Evolutionary conservation across 768 basidiomycete species (phyloP).

Genomic region (Kondoa malvinella): DNA sequence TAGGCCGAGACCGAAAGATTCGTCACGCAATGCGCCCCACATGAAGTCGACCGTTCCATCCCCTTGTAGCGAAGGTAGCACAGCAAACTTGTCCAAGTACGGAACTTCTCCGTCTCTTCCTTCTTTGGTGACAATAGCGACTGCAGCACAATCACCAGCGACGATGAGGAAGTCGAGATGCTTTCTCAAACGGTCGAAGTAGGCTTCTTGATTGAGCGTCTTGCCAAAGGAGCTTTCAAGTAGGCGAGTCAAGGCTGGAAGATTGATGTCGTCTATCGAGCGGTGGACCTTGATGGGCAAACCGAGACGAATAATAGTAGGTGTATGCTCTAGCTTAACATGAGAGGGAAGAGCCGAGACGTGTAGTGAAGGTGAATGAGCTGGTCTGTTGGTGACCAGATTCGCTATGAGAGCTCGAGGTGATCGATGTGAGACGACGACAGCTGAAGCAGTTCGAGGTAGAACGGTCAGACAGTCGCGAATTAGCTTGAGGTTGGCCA

Average conservation of each 20-base stretch:
- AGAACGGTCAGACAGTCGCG: slow-evolving; percentile 74
- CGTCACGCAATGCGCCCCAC: slow-evolving; percentile 96
- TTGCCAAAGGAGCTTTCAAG: slow-evolving; percentile 75
- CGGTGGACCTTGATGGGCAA: slow-evolving; percentile 70
- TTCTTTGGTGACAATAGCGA: slow-evolving; percentile 63
- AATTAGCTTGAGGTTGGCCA: slow-evolving; percentile 69
- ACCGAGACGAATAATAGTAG: slow-evolving; percentile 78
- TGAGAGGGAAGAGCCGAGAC: slow-evolving; percentile 60
- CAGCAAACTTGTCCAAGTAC: slow-evolving; percentile 97
- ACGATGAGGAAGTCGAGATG: slow-evolving; percentile 80
- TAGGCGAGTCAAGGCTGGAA: slow-evolving; percentile 52
- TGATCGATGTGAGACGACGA: slow-evolving; percentile 94
- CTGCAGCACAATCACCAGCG: slow-evolving; percentile 87
- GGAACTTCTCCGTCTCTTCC: slow-evolving; percentile 42
- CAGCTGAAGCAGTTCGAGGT: slow-evolving; percentile 80
- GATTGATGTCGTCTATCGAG: slow-evolving; percentile 45
- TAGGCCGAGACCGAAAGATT: slow-evolving; percentile 88
- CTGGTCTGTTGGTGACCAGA: slow-evolving; percentile 94
- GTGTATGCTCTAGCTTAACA: slow-evolving; percentile 64
- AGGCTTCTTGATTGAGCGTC: slow-evolving; percentile 51
- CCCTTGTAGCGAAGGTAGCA: slow-evolving; percentile 82
- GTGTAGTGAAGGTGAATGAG: slow-evolving; percentile 83
- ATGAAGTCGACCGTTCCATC: slow-evolving; percentile 98
- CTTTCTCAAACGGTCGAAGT: slow-evolving; percentile 58
- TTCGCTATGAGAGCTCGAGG: slow-evolving; percentile 89